phyloP scores from a whole-genome alignment of 306 rosid genomes.

The Prosopis cineraria region DNA sequence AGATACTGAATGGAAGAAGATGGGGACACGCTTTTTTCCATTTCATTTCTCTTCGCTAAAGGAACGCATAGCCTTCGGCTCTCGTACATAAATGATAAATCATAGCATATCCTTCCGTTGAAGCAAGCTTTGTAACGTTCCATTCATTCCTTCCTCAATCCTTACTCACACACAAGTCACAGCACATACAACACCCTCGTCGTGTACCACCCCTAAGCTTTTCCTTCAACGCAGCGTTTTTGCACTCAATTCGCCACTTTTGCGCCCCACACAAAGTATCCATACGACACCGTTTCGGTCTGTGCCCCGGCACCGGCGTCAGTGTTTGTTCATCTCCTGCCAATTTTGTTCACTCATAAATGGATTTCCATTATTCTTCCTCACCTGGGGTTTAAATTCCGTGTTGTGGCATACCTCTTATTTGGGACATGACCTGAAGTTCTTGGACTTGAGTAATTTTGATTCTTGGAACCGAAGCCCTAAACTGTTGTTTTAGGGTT shows the following conservation, averaged over 20 bases:
- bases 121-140: not conserved
- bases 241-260: conserved; percentile 23
- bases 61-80: conserved; percentile 41
- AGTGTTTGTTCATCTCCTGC: conserved; percentile 1
- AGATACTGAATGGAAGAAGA: too few relatives aligned
- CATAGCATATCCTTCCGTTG: not conserved
- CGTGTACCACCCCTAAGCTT: not conserved
- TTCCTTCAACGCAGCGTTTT: conserved; percentile 17
- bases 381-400: conserved; percentile 8
- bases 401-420: not conserved
- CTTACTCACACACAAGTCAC: not conserved
- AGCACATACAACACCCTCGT: conserved; percentile 32
- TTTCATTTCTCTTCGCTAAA: conserved; percentile 29
- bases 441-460: conserved; percentile 1
- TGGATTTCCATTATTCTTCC: conserved; percentile 34
- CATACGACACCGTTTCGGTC: conserved; percentile 42
- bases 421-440: conserved; percentile 23
- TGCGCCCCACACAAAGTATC: conserved; percentile 1
- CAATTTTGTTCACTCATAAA: conserved; percentile 4
- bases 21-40: conserved; percentile 1
- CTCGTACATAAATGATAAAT: too few relatives aligned
- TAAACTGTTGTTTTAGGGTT: conserved; percentile 33
- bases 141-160: not conserved
- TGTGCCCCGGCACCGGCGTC: conserved; percentile 22
- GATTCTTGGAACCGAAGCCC: conserved; percentile 46